Base-by-base conservation (phyloP, 2,329 filamentous ascomycete genomes). In the Mollisia scopiformis region DNA sequence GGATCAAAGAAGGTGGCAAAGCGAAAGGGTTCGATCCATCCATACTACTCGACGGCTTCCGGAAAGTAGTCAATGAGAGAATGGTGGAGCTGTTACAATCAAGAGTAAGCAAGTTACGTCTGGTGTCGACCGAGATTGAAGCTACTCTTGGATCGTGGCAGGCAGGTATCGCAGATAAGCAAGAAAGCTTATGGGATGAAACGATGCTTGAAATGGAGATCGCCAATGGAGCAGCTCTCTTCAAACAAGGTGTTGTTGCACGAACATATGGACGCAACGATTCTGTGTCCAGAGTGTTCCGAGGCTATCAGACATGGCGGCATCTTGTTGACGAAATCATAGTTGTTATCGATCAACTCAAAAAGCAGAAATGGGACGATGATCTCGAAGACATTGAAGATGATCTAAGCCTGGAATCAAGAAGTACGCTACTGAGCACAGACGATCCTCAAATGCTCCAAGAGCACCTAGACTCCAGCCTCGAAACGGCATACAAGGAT, bases 191-290 rank as follows among this genome's bases (percentile, higher is more conserved):
- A 0, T 97, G 93, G 93, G 84, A 86, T 52, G 73, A 79, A 11
- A 80, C 84, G 7, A 80, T 87, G 47, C 82, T 90, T 50, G 85
- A 88, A 39, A 82, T 86, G 56, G 88, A 91, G 27, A 80, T 91
- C 46, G 80, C 83, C 2, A 79, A 84, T 31, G 89, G 90, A 21
- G 91, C 89, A 0, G 78, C 81, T 2, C 73, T 78, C 0, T 92
- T 97, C 75, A 88, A 93, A 50, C 80, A 87, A 62, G 84, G 85
- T 19, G 82, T 97, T 23, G 75, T 89, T 8, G 82, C 88, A 31
- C 85, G 88, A 21, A 81, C 91, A 7, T 85, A 93, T 68, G 93
- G 94, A 6, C 85, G 88, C 53, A 89, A 88, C 70, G 81, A 88
- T 59, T 79, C 85, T 11, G 84, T 94, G 0, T 85, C 85, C 35